A percentile compares a stretch with the other conserved stretches of the same genome.
Evolutionary conservation across 2,329 filamentous ascomycete genomes (phyloP).

Genomic region (Beauveria rudraprayagi): DNA sequence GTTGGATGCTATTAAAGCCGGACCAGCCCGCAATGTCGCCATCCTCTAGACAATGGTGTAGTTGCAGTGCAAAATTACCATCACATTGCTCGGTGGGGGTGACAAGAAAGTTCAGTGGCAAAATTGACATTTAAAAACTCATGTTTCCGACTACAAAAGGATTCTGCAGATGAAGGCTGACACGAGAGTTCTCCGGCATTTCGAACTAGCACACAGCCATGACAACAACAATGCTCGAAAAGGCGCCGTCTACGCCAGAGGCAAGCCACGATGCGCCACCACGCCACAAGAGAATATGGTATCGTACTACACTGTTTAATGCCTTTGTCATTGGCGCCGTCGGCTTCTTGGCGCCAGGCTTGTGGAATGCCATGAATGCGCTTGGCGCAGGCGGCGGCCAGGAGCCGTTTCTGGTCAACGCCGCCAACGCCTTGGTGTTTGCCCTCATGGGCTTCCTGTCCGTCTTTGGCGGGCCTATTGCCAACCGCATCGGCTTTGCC

Average conservation of each 20-base stretch:
- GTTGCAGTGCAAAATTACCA: neutral
- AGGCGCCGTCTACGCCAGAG: neutral
- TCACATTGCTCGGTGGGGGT: neutral
- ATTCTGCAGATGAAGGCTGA: neutral
- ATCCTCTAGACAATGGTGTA: slow-evolving; percentile 6
- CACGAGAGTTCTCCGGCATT: neutral
- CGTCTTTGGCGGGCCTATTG: slow-evolving; percentile 37
- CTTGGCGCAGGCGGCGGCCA: slow-evolving; percentile 45
- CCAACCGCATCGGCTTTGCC: slow-evolving; percentile 39
- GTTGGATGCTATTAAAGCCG: neutral
- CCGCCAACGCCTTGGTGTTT: slow-evolving; percentile 42
- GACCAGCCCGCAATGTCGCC: slow-evolving; percentile 9
- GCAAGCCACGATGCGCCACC: neutral
- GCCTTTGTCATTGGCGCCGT: slow-evolving; percentile 44
- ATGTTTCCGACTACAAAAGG: neutral
- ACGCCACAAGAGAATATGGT: slow-evolving; percentile 28
- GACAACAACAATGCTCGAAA: neutral
- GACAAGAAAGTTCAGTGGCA: neutral
- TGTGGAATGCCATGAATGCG: slow-evolving; percentile 50
- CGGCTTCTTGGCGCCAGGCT: slow-evolving; percentile 40
- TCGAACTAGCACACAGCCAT: neutral
- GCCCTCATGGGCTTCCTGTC: slow-evolving; percentile 38
- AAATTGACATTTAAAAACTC: neutral
- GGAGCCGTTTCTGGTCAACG: slow-evolving; percentile 41
- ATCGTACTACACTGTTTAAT: slow-evolving; percentile 44